Evolutionary conservation across 148 eudicot genomes (phyloP).

Genomic region (Bassia scoparia): DNA sequence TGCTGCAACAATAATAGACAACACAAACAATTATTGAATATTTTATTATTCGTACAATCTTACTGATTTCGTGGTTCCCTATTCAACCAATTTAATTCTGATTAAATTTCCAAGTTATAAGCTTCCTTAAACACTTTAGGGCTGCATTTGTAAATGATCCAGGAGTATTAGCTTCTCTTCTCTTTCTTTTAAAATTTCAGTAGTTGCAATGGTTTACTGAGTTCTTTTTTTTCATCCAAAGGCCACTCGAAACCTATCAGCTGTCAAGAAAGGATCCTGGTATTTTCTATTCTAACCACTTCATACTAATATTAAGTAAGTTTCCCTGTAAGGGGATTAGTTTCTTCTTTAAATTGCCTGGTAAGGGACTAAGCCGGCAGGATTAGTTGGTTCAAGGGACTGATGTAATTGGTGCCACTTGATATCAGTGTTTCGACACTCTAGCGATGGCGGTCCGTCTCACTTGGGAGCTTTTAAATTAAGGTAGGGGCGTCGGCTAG

Average conservation of each 20-base stretch:
- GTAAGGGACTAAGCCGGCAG: conserved; percentile 93
- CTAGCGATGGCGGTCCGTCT: conserved; percentile 79
- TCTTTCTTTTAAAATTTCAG: conserved; percentile 37
- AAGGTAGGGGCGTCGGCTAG: conserved; percentile 99
- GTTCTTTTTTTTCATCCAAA: conserved; percentile 54
- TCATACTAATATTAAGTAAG: conserved; percentile 28
- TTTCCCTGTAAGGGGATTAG: conserved; percentile 95
- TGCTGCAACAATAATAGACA: no score
- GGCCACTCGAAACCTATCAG: conserved; percentile 63
- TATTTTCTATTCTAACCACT: conserved; percentile 39
- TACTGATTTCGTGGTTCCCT: conserved; percentile 26
- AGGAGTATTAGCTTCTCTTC: conserved; percentile 58
- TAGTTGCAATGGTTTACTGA: conserved; percentile 53
- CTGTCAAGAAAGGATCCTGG: conserved; percentile 72
- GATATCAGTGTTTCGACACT: conserved; percentile 52
- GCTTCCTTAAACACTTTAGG: conserved; percentile 30
- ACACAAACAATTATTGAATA: no score
- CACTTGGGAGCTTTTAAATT: conserved; percentile 57
- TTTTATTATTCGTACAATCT: no score
- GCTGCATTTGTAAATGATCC: conserved; percentile 50
- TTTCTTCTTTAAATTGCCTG: conserved; percentile 45
- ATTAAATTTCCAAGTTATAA: conserved; percentile 41
- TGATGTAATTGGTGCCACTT: conserved; percentile 59
- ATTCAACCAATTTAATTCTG: no score
- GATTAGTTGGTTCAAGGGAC: conserved; percentile 54